Evolutionary conservation across 768 basidiomycete species (phyloP), one percentile per base, ranked within the genome.

Genomic region (Gautieria morchelliformis): DNA sequence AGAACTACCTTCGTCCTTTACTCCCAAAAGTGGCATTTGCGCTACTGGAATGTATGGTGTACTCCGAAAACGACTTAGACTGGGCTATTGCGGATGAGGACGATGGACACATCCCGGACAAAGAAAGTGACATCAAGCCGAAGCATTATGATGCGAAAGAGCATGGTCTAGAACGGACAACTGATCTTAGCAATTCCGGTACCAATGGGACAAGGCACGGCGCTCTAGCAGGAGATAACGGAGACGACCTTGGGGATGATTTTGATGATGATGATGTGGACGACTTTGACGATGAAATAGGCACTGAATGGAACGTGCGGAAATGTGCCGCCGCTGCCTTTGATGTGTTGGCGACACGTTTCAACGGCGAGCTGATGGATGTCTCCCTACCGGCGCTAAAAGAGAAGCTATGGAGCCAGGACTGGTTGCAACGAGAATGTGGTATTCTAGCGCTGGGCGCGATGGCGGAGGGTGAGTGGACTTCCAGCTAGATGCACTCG

Each of bases 241-340:
- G 87, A 20, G 85, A 89, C 63, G 85, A 84, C 0, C 92, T 94
- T 53, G 89, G 92, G 0, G 89, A 94, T 2, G 91, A 94, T 3
- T 88, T 93, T 59, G 84, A 90, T 60, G 84, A 94, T 63, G 76
- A 85, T 61, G 87, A 93, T 61, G 88, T 92, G 59, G 87, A 91
- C 46, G 92, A 94, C 58, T 94, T 95, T 63, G 93, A 93, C 14
- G 96, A 98, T 59, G 96, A 97, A 67, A 89, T 91, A 78, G 87
- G 89, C 10, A 95, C 95, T 1, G 94, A 98, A 68, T 99, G 96
- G 96, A 99, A 98, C 72, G 75, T 98, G 60, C 81, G 96, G 61
- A 99, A 99, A 74, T 99, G 96, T 67, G 93, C 93, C 1, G 96
- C 96, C 0, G 96, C 96, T 0, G 96, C 96, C 10, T 76, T 99